phyloP scores from a whole-genome alignment of 1,284 basidiomycete genomes.

The Cutaneotrichosporon sp. region DNA sequence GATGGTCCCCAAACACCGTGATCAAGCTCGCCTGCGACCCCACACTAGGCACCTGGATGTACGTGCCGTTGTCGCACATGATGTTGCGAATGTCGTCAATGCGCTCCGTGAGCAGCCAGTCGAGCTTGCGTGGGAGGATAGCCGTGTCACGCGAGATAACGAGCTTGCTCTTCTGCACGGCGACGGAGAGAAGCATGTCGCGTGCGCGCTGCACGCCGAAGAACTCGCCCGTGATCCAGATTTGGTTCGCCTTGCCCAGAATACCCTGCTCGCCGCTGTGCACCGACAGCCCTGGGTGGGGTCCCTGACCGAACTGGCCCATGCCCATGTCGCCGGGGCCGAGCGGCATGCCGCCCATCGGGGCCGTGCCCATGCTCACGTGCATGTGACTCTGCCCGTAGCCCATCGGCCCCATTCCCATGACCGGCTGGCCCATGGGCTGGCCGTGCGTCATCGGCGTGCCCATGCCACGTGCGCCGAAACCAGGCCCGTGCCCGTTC shows the following conservation, averaged over 20 bases:
- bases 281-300: constrained; percentile 44
- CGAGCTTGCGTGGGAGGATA: constrained; percentile 91
- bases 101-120: constrained; percentile 95
- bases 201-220: constrained; percentile 91
- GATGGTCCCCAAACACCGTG: constrained; percentile 89
- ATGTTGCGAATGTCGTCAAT: constrained; percentile 84
- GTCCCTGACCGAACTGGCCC: constrained; percentile 37
- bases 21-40: constrained; percentile 73
- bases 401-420: constrained; percentile 29
- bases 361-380: constrained; percentile 41
- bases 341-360: constrained; percentile 34
- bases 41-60: constrained; percentile 87
- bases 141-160: constrained; percentile 91
- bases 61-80: constrained; percentile 96
- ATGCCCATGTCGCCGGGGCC: constrained; percentile 33
- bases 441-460: constrained; percentile 29
- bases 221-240: constrained; percentile 98
- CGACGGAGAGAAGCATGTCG: constrained; percentile 90
- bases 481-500: constrained; percentile 25
- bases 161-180: constrained; percentile 84
- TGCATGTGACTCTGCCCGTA: constrained; percentile 41
- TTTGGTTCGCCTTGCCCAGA: constrained; percentile 61
- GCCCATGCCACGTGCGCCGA: constrained; percentile 27
- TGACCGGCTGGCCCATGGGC: constrained; percentile 27
- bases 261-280: constrained; percentile 57